These are phyloP conservation scores for Penicilliopsis zonata DNA, from an alignment of 495 filamentous ascomycete genomes.

Conservation along the genomic window DNA sequence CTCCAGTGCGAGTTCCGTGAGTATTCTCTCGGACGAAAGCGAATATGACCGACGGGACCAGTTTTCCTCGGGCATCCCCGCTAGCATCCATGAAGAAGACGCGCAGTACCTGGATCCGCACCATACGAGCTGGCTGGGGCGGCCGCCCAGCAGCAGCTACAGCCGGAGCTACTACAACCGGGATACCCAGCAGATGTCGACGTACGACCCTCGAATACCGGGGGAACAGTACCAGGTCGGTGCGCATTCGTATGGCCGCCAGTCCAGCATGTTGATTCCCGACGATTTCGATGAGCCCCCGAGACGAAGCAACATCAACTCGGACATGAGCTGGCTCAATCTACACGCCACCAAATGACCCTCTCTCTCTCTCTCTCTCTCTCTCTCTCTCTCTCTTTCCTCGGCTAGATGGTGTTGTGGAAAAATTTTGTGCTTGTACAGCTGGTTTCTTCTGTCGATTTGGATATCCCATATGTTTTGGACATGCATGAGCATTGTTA, in stretches of 20 bases:
- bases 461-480: not conserved
- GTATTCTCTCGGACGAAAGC: slow-evolving; percentile 40
- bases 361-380: not conserved
- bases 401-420: not conserved
- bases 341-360: slow-evolving; percentile 27
- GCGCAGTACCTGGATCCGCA: slow-evolving; percentile 37
- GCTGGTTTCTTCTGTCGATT: not conserved
- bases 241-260: slow-evolving; percentile 17
- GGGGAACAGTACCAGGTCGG: slow-evolving; percentile 5
- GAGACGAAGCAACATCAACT: slow-evolving; percentile 19
- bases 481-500: too few species aligned
- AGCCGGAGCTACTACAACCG: slow-evolving; percentile 37
- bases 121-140: slow-evolving; percentile 31
- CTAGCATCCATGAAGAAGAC: slow-evolving; percentile 34
- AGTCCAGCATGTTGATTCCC: slow-evolving; percentile 23
- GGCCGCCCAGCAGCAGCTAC: slow-evolving; percentile 50
- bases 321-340: slow-evolving; percentile 74
- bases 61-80: slow-evolving; percentile 41
- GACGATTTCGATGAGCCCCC: slow-evolving; percentile 29
- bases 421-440: not conserved
- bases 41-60: slow-evolving; percentile 19
- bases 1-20: slow-evolving; percentile 46
- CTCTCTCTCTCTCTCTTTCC: not conserved
- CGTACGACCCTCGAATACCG: slow-evolving; percentile 4
- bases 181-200: slow-evolving; percentile 20